Evolutionary conservation across 345 rosid species (phyloP), one percentile per base, ranked within the genome.

Genomic region (Populus euphratica): DNA sequence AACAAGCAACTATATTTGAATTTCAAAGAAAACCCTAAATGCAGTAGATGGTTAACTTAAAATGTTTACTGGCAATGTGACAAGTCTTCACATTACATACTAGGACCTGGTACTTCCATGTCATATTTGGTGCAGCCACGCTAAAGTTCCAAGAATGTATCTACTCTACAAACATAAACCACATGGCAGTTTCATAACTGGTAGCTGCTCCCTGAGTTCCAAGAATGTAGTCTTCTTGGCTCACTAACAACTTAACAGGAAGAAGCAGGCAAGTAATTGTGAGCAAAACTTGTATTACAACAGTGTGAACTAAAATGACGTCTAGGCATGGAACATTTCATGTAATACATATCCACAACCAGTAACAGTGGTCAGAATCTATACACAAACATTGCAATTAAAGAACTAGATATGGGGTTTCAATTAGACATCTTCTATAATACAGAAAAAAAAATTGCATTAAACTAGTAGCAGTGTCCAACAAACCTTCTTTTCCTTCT

Each of bases 401-500:
- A 56, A n/a, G 63, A 56, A 56, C 27, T 9, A 10, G 50, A 21
- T 56, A 23, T n/a, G 4, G 29, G 63, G 27, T 56, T 56, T 56
- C 29, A 56, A n/a, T 56, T 56, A 56, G 27, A n/a, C 23, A 56
- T 21, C 27, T 56, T 56, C 63, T 56, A 56, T 10, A 59, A 59
- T 23, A 9, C 29, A 59, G 4, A 59, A n/a, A 25, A n/a, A 10
- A 59, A 59, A 59, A 9, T 59, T 25, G 25, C 9, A 31, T 7
- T 33, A 33, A 14, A 16, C 41, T 14, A 27, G 12, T 33, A 65
- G 69, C 69, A 65, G 6, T 65, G n/a, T 65, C 67, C 10, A 75
- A n/a, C 44, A 31, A 75, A 96, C 99, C 97, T 93, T 90, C 87
- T 89, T 93, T 87, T 96, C 99, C 84, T 81, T 93, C 82, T 90